phyloP scores from a whole-genome alignment of 768 basidiomycete genomes.

The Trametes meyenii region DNA sequence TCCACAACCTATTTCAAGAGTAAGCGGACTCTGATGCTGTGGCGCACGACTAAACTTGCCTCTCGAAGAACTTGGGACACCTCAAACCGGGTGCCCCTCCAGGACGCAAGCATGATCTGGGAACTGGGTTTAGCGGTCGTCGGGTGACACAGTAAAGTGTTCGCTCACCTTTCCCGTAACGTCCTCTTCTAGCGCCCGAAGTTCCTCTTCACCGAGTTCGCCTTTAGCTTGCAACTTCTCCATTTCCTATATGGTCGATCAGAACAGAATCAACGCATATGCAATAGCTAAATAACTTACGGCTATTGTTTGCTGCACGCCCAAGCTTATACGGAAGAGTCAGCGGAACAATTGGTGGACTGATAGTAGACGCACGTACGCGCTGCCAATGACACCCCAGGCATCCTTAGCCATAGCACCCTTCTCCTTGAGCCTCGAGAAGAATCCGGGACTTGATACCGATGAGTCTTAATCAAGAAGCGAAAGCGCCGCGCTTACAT shows the following conservation, averaged over 20 bases:
- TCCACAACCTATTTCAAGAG: constrained; percentile 64
- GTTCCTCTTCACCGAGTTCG: constrained; percentile 84
- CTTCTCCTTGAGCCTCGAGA: constrained; percentile 93
- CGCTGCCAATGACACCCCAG: constrained; percentile 95
- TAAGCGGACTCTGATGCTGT: not conserved
- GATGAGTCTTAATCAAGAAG: constrained; percentile 4
- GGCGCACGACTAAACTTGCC: constrained; percentile 34
- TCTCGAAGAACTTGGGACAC: constrained; percentile 88
- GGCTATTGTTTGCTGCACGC: constrained; percentile 77
- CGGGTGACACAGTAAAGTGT: not conserved
- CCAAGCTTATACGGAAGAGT: constrained; percentile 46
- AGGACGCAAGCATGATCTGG: constrained; percentile 94
- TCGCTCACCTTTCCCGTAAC: constrained; percentile 82
- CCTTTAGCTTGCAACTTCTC: constrained; percentile 87
- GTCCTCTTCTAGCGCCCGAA: constrained; percentile 87
- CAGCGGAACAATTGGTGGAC: constrained; percentile 4
- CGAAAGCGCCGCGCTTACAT: constrained; percentile 54
- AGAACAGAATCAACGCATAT: constrained; percentile 22
- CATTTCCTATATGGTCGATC: constrained; percentile 67
- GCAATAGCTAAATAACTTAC: constrained; percentile 9
- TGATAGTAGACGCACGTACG: constrained; percentile 53
- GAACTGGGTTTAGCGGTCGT: not conserved
- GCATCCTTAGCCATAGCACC: constrained; percentile 92
- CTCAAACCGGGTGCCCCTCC: constrained; percentile 96
- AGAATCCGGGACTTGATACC: constrained; percentile 77